Conservation (phyloP, 805 yeast species). For the Suhomyces kilbournensis region DNA sequence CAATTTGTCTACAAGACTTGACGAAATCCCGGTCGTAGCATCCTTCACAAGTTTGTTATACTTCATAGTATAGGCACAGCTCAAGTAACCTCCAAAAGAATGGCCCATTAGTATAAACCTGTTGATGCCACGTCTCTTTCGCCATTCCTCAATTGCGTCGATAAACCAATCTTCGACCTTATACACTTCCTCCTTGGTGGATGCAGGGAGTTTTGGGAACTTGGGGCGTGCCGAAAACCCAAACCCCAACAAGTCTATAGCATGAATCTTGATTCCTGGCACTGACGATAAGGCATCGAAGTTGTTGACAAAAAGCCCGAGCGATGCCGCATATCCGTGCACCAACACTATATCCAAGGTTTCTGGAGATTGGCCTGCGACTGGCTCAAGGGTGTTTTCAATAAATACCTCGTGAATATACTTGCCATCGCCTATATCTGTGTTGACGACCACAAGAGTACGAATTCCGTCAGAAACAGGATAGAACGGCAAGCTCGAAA, state of each 20-base stretch:
- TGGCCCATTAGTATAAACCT: constrained; percentile 41
- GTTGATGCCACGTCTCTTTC: constrained; percentile 32
- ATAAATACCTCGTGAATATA: constrained; percentile 77
- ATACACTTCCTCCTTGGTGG: constrained; percentile 32
- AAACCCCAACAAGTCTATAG: constrained; percentile 69
- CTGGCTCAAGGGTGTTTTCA: constrained; percentile 43
- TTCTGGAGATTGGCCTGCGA: background rate
- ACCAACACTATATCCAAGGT: constrained; percentile 62
- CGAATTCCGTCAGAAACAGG: constrained; percentile 52
- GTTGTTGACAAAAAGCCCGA: constrained; percentile 77
- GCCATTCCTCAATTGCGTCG: constrained; percentile 43
- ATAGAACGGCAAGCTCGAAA: constrained; percentile 57
- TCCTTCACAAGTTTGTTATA: constrained; percentile 27
- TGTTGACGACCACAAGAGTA: constrained; percentile 46
- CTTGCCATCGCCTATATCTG: constrained; percentile 52
- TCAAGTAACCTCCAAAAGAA: constrained; percentile 45
- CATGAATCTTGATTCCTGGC: constrained; percentile 58
- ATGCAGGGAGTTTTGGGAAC: constrained; percentile 30
- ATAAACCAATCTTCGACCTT: constrained; percentile 43
- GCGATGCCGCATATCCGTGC: constrained; percentile 93
- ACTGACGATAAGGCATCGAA: constrained; percentile 47
- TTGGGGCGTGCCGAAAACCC: constrained; percentile 64
- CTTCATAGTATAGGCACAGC: constrained; percentile 42
- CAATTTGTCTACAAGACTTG: constrained; percentile 33
- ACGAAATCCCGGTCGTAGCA: constrained; percentile 12